A percentile compares a stretch with the other conserved stretches of the same genome.
Conservation (phyloP, 1,284 basidiomycete species). For the Agroathelia rolfsii region DNA sequence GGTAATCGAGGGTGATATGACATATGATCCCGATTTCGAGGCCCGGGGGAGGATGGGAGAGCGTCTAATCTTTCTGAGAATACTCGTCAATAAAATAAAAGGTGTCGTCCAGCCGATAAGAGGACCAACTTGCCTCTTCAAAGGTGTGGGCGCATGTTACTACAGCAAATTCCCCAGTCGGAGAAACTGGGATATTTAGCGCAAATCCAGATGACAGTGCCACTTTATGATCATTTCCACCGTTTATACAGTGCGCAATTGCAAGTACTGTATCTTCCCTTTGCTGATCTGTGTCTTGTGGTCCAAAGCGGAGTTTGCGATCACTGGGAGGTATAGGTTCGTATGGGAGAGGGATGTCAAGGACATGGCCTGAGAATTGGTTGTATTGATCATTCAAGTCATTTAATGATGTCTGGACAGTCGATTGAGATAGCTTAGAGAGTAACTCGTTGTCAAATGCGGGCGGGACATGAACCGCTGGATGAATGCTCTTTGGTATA, state of each 20-base stretch:
- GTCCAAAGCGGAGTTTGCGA: conserved; percentile 26
- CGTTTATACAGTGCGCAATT: conserved; percentile 46
- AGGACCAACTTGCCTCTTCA: conserved; percentile 39
- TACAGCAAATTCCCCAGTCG: conserved; percentile 30
- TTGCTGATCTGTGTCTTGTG: too few relatives aligned
- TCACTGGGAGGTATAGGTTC: conserved; percentile 32
- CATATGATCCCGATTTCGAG: conserved; percentile 33
- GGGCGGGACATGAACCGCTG: too few relatives aligned
- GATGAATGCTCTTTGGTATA: too few relatives aligned
- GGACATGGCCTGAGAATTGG: conserved; percentile 30
- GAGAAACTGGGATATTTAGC: conserved; percentile 25
- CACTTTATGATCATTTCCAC: conserved; percentile 36
- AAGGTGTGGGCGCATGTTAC: conserved; percentile 63
- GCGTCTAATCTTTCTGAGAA: conserved; percentile 31
- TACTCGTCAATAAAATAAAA: conserved; percentile 5
- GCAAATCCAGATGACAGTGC: conserved; percentile 57
- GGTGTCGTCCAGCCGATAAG: conserved; percentile 2
- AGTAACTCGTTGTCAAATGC: too few relatives aligned
- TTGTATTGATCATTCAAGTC: conserved; percentile 30
- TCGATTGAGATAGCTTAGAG: too few relatives aligned
- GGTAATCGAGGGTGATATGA: conserved; percentile 22
- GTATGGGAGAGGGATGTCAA: conserved; percentile 36
- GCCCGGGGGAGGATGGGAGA: conserved; percentile 25
- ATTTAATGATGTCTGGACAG: conserved; percentile 1
- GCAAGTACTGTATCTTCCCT: conserved; percentile 35